A percentile compares a stretch with the other conserved stretches of the same genome.
These are phyloP conservation scores for Aspergillus sclerotialis DNA, from an alignment of 2,329 filamentous ascomycete genomes.

Conservation along the genomic window DNA sequence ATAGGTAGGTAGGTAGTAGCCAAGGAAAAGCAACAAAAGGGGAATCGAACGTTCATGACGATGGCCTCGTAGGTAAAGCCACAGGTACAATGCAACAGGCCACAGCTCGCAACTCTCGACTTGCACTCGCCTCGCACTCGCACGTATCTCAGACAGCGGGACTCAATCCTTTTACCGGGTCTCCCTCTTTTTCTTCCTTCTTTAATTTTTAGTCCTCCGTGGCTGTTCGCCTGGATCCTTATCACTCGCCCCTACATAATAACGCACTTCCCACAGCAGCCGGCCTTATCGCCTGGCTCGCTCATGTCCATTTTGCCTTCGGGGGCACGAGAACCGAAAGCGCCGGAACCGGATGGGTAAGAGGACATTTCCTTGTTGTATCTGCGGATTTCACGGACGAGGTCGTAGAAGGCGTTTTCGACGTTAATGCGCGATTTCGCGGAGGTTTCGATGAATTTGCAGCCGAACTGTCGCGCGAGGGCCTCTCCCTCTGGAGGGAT, in stretches of 20 bases:
- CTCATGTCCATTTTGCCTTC: conserved; percentile 69
- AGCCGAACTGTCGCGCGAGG: conserved; percentile 78
- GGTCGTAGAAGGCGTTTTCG: conserved; percentile 97
- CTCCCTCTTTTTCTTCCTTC: conserved; percentile 8
- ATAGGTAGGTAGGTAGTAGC: no score
- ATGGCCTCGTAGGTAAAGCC: conserved; percentile 22
- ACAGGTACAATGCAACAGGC: conserved; percentile 15
- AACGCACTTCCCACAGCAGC: conserved; percentile 80
- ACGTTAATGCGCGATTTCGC: conserved; percentile 98
- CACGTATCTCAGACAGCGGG: no score
- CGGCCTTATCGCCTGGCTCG: conserved; percentile 42
- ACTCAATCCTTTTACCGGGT: conserved; percentile 11
- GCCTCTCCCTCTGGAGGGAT: conserved; percentile 70
- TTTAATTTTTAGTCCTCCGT: conserved; percentile 9
- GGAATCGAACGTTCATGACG: conserved; percentile 35
- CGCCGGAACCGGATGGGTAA: conserved; percentile 63
- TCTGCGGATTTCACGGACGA: conserved; percentile 93
- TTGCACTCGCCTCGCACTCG: no score
- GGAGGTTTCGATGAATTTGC: conserved; percentile 98
- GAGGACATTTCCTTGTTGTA: conserved; percentile 98
- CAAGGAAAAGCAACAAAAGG: conserved; percentile 29
- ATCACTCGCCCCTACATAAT: conserved; percentile 54
- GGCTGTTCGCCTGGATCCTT: conserved; percentile 5
- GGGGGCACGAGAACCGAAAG: conserved; percentile 55
- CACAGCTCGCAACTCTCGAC: conserved; percentile 14